phyloP scores from a whole-genome alignment of 805 yeast genomes.

The Saccharomycopsis fodiens region DNA sequence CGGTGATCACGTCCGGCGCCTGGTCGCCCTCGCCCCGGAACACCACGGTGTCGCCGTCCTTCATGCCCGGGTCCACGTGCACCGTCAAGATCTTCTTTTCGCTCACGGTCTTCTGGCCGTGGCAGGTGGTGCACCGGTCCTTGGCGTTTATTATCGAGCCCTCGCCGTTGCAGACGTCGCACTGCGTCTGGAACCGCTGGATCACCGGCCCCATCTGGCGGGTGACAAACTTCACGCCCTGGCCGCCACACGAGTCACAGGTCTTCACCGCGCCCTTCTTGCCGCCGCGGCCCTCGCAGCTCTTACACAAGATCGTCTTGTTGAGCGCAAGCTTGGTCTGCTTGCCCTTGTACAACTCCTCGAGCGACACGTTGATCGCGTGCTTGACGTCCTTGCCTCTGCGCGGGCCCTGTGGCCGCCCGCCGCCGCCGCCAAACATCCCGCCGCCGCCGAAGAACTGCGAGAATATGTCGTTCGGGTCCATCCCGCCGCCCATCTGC shows the following conservation, averaged over 20 bases:
- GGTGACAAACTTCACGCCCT: slow-evolving; percentile 84
- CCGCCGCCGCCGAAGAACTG: slow-evolving; percentile 76
- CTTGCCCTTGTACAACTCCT: slow-evolving; percentile 91
- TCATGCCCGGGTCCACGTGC: slow-evolving; percentile 95
- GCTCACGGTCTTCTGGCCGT: slow-evolving; percentile 76
- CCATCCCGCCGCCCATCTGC: slow-evolving; percentile 68
- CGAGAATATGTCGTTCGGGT: slow-evolving; percentile 67
- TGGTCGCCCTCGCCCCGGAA: slow-evolving; percentile 98
- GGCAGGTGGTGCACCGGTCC: slow-evolving; percentile 82
- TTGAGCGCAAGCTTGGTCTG: slow-evolving; percentile 89
- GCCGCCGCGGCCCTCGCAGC: slow-evolving; percentile 96
- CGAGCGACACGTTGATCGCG: slow-evolving; percentile 75
- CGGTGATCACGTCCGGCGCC: slow-evolving; percentile 89
- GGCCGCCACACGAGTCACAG: slow-evolving; percentile 84
- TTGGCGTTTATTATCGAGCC: slow-evolving; percentile 84
- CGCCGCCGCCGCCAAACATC: slow-evolving; percentile 48
- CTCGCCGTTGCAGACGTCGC: slow-evolving; percentile 87
- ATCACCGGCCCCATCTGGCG: slow-evolving; percentile 99
- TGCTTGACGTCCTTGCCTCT: slow-evolving; percentile 90
- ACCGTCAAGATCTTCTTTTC: slow-evolving; percentile 94
- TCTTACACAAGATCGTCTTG: slow-evolving; percentile 80
- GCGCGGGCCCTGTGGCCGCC: slow-evolving; percentile 74
- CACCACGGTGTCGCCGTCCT: slow-evolving; percentile 81
- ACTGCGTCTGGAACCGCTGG: slow-evolving; percentile 92
- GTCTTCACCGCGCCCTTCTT: slow-evolving; percentile 81